Percentiles rank a stretch among this genome's conserved stretches.
phyloP scores from a whole-genome alignment of 768 basidiomycete species.

The Erythrobasidium yunnanense region DNA sequence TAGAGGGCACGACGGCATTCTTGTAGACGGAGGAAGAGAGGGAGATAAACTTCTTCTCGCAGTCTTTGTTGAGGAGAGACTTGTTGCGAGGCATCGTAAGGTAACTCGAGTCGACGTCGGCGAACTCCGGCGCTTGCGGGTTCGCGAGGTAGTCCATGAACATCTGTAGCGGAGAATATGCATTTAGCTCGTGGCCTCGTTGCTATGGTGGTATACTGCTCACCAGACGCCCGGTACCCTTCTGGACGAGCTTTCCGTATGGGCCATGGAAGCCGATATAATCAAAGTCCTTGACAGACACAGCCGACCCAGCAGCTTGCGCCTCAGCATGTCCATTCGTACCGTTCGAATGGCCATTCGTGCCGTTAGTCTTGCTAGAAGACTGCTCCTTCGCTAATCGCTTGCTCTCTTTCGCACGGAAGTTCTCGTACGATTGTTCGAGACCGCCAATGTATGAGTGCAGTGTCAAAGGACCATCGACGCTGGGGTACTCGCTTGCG shows the following conservation, averaged over 20 bases:
- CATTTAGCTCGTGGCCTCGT: neutral
- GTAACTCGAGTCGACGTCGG: constrained; percentile 61
- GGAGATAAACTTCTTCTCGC: constrained; percentile 88
- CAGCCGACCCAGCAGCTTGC: constrained; percentile 37
- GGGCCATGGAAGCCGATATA: constrained; percentile 94
- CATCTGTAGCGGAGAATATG: constrained; percentile 39
- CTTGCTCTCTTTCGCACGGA: constrained; percentile 67
- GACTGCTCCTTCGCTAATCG: constrained; percentile 39
- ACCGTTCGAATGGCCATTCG: constrained; percentile 29
- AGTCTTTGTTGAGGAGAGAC: constrained; percentile 80
- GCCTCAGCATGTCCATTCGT: neutral
- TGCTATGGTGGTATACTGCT: constrained; percentile 25
- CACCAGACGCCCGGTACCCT: constrained; percentile 79
- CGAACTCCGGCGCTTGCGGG: constrained; percentile 53
- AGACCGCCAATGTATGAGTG: constrained; percentile 89
- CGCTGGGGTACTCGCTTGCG: constrained; percentile 86
- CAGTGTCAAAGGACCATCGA: constrained; percentile 92
- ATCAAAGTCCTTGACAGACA: constrained; percentile 75
- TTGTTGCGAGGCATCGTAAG: constrained; percentile 53
- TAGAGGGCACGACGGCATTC: constrained; percentile 63
- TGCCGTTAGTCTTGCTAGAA: constrained; percentile 37
- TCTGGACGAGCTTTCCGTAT: constrained; percentile 97
- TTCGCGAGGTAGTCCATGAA: constrained; percentile 83
- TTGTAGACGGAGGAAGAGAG: constrained; percentile 65
- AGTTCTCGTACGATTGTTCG: constrained; percentile 75